phyloP scores from a whole-genome alignment of 441 rosid genomes.

The Brassica balearica region DNA sequence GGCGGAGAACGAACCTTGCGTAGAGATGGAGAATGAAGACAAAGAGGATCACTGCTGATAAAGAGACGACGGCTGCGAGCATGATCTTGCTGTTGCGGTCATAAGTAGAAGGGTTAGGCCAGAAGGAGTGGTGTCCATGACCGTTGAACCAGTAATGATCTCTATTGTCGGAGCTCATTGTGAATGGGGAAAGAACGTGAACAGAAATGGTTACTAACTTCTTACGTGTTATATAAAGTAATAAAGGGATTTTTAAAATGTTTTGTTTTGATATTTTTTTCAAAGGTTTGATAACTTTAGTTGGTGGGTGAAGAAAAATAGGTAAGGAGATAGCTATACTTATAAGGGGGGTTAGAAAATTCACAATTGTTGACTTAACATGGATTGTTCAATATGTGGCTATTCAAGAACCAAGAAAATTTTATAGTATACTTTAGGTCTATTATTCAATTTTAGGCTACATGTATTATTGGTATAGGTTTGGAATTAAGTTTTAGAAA shows the following conservation, averaged over 20 bases:
- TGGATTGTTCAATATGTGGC: conserved; percentile 24
- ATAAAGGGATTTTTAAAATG: not conserved
- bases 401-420: conserved; percentile 3
- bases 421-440: not conserved
- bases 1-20: conserved; percentile 54
- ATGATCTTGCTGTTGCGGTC: conserved; percentile 58
- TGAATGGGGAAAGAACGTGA: conserved; percentile 28
- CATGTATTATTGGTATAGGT: not conserved
- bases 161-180: conserved; percentile 37
- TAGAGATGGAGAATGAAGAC: conserved; percentile 56
- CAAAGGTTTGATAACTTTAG: conserved; percentile 23
- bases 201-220: conserved; percentile 22
- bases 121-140: conserved; percentile 15
- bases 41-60: conserved; percentile 48
- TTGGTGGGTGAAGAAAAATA: conserved; percentile 38
- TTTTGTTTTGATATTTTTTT: not conserved
- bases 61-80: conserved; percentile 54
- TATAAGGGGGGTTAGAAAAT: conserved; percentile 23
- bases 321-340: conserved; percentile 16
- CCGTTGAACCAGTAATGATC: not conserved
- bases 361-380: conserved; percentile 34
- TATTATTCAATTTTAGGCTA: conserved; percentile 6
- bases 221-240: not conserved
- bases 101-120: conserved; percentile 36
- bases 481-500: not conserved